A percentile compares a stretch with the other conserved stretches of the same genome.
These are phyloP conservation scores for Pseudomonodictys pantanalensis DNA, from an alignment of 495 filamentous ascomycete species.

Conservation along the genomic window DNA sequence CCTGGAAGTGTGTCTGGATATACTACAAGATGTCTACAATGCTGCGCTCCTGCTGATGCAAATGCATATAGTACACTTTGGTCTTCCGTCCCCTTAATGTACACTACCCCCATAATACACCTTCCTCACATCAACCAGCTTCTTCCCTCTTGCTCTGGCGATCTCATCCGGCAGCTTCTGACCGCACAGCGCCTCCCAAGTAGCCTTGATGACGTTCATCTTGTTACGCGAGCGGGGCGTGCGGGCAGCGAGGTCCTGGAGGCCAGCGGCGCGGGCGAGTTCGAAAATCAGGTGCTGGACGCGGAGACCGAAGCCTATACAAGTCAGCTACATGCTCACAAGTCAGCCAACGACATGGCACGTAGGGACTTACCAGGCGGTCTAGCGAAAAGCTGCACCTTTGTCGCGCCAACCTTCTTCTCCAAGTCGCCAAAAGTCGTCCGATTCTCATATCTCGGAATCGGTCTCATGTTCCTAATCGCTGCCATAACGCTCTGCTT, in stretches of 20 bases:
- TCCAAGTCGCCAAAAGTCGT: constrained; percentile 86
- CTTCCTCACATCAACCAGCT: constrained; percentile 91
- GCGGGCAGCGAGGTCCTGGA: constrained; percentile 77
- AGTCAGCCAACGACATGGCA: background rate
- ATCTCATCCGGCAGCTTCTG: constrained; percentile 86
- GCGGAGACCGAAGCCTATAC: constrained; percentile 84
- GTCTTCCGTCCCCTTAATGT: constrained; percentile 21
- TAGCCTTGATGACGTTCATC: constrained; percentile 95
- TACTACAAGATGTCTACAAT: constrained; percentile 9
- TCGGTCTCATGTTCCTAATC: constrained; percentile 80
- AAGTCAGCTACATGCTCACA: no score
- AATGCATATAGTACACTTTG: background rate
- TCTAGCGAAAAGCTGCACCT: constrained; percentile 72
- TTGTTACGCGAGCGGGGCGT: constrained; percentile 79
- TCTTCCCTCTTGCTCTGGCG: constrained; percentile 81
- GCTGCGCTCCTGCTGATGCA: constrained; percentile 9
- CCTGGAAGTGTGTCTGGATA: background rate
- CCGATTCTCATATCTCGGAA: constrained; percentile 82
- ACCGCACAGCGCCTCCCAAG: constrained; percentile 72
- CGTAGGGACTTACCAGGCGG: constrained; percentile 71
- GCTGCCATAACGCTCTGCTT: constrained; percentile 70
- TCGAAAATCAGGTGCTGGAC: constrained; percentile 89
- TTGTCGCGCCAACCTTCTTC: constrained; percentile 79
- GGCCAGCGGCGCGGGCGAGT: constrained; percentile 78
- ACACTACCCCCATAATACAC: constrained; percentile 90